Conservation (phyloP, 371 early-diverging fungal species). For the Zychaea mexicana region DNA sequence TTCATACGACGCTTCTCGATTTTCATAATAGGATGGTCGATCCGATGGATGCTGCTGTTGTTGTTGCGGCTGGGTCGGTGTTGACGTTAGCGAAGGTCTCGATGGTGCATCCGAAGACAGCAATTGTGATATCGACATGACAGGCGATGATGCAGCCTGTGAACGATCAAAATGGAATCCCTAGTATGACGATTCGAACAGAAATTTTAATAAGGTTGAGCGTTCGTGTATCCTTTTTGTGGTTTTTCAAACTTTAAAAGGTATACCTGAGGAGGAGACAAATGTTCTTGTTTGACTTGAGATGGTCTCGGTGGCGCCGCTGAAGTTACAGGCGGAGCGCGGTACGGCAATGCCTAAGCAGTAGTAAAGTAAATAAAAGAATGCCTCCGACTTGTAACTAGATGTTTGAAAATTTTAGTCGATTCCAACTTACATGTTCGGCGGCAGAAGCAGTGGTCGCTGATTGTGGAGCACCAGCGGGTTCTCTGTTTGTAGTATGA, state of each 20-base stretch:
- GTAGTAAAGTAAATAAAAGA: not conserved
- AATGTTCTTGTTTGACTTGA: constrained; percentile 6
- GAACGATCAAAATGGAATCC: constrained; percentile 11
- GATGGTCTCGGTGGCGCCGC: not conserved
- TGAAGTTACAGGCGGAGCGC: not conserved
- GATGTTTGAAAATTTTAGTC: not conserved
- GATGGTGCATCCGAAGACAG: constrained; percentile 37
- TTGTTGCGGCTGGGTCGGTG: not conserved
- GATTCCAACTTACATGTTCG: not conserved
- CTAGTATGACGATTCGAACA: too few species aligned
- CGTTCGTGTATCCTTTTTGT: too few species aligned
- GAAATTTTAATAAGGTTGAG: too few species aligned
- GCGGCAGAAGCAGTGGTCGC: not conserved
- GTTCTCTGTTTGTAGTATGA: too few species aligned
- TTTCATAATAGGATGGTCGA: not conserved
- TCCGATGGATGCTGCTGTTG: not conserved
- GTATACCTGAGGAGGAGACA: constrained; percentile 9
- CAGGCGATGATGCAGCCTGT: constrained; percentile 25
- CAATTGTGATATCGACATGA: constrained; percentile 52
- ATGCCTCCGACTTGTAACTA: too few species aligned
- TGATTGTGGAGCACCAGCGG: not conserved
- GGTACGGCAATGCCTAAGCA: not conserved
- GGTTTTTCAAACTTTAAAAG: too few species aligned
- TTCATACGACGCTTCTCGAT: not conserved
- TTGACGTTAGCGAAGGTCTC: constrained; percentile 1